phyloP scores from a whole-genome alignment of 2,329 filamentous ascomycete species.

The Teratosphaeria gauchensis region DNA sequence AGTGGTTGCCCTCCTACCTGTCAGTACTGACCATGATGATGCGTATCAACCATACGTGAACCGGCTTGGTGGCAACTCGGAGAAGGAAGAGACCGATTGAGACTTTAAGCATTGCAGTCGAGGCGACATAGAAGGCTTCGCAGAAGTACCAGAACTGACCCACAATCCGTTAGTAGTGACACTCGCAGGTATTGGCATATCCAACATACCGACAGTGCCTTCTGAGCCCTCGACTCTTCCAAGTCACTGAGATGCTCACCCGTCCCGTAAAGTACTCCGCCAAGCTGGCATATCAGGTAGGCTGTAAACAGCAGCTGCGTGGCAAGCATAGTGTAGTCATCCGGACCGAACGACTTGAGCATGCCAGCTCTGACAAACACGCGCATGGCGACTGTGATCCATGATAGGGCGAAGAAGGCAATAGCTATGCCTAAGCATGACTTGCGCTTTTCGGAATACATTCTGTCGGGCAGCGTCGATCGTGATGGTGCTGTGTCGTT shows the following conservation, averaged over 20 bases:
- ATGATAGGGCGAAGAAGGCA: constrained; percentile 31
- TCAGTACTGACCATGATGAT: no score
- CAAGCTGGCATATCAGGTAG: constrained; percentile 32
- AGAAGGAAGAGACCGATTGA: constrained; percentile 47
- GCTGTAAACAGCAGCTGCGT: constrained; percentile 30
- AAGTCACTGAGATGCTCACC: constrained; percentile 30
- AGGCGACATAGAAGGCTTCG: constrained; percentile 44
- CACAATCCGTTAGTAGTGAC: not conserved
- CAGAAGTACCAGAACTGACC: constrained; percentile 45
- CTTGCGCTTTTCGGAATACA: not conserved
- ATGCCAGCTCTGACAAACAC: constrained; percentile 29
- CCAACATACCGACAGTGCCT: constrained; percentile 11
- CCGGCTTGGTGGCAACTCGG: constrained; percentile 37
- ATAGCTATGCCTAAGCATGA: constrained; percentile 12
- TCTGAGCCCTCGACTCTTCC: constrained; percentile 10
- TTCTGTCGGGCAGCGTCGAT: not conserved
- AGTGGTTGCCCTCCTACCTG: no score
- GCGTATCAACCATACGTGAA: constrained; percentile 40
- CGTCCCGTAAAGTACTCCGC: constrained; percentile 30
- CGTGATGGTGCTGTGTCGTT: not conserved
- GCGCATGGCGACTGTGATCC: constrained; percentile 28
- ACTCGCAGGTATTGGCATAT: not conserved
- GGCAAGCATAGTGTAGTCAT: constrained; percentile 34
- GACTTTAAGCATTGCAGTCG: constrained; percentile 40
- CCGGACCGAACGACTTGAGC: constrained; percentile 30